Evolutionary conservation across 192 early-diverging fungal species (phyloP).

Genomic region (Jimgerdemannia lactiflua): DNA sequence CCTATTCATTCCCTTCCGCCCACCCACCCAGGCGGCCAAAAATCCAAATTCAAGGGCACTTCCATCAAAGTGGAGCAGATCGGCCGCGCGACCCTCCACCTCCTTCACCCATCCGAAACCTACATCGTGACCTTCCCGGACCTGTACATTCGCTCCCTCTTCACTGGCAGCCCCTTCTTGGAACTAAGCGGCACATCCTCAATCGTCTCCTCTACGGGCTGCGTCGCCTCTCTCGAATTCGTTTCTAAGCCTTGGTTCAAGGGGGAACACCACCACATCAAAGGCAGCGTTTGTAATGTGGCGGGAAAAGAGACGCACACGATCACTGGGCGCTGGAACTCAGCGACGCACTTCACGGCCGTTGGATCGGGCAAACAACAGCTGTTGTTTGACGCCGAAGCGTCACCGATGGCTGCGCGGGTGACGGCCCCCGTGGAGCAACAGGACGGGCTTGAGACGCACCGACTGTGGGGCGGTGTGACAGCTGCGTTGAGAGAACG

Average conservation of each 20-base stretch:
- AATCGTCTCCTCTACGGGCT: slow-evolving; percentile 53
- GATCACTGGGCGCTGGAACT: slow-evolving; percentile 2
- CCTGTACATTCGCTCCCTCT: slow-evolving; percentile 57
- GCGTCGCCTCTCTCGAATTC: slow-evolving; percentile 55
- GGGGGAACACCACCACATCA: slow-evolving; percentile 54
- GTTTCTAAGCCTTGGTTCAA: slow-evolving; percentile 65
- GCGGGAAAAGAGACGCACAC: background rate
- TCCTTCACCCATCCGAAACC: slow-evolving; percentile 45
- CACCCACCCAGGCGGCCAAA: slow-evolving; percentile 35
- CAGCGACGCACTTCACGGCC: background rate
- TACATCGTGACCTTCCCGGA: slow-evolving; percentile 59
- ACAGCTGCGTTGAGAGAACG: slow-evolving; percentile 60
- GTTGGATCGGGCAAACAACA: slow-evolving; percentile 32
- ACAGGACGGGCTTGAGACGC: slow-evolving; percentile 64
- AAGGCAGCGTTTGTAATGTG: slow-evolving; percentile 3
- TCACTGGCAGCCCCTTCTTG: slow-evolving; percentile 59
- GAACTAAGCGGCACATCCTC: slow-evolving; percentile 58
- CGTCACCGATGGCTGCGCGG: slow-evolving; percentile 52
- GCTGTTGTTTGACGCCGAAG: slow-evolving; percentile 62
- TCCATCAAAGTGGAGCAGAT: slow-evolving; percentile 65
- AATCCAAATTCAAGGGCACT: slow-evolving; percentile 62
- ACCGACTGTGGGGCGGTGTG: slow-evolving; percentile 65
- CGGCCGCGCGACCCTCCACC: slow-evolving; percentile 55
- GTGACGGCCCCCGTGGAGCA: slow-evolving; percentile 56
- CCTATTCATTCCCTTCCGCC: slow-evolving; percentile 42